Conservation (phyloP, 768 basidiomycete genomes). For the Galerina marginata region DNA sequence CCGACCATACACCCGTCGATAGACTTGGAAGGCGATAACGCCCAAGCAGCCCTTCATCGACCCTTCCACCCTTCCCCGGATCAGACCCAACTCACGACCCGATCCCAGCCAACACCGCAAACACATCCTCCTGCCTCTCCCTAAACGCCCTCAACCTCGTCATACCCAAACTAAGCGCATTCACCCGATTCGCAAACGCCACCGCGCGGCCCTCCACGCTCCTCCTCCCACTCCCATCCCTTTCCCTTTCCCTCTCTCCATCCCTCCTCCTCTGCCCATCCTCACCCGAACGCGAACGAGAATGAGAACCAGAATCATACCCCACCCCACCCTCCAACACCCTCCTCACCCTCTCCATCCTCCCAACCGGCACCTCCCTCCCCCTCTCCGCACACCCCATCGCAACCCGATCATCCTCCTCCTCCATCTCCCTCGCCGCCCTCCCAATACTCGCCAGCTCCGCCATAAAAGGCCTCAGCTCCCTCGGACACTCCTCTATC, state of each 20-base stretch:
- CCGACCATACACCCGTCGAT: too few species aligned
- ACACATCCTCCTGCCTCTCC: slow-evolving; percentile 73
- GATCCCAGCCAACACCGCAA: slow-evolving; percentile 65
- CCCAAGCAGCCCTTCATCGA: too few species aligned
- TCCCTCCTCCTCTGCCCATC: too few species aligned
- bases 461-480: slow-evolving; percentile 71
- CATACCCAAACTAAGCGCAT: slow-evolving; percentile 73
- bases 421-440: slow-evolving; percentile 52
- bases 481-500: slow-evolving; percentile 62
- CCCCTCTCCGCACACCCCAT: slow-evolving; percentile 45
- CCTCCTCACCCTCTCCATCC: slow-evolving; percentile 61
- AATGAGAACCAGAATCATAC: slow-evolving; percentile 23
- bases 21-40: too few species aligned
- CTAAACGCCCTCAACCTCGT: slow-evolving; percentile 73
- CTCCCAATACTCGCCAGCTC: slow-evolving; percentile 64
- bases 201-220: slow-evolving; percentile 71
- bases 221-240: slow-evolving; percentile 43
- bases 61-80: too few species aligned
- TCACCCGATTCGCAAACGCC: slow-evolving; percentile 78
- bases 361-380: slow-evolving; percentile 42
- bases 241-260: slow-evolving; percentile 21
- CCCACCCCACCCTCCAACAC: slow-evolving; percentile 69
- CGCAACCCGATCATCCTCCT: slow-evolving; percentile 59
- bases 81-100: slow-evolving; percentile 26
- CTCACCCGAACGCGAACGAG: too few species aligned